Evolutionary conservation across 257 asterid species (phyloP).

Genomic region (Knoxia roxburghii): DNA sequence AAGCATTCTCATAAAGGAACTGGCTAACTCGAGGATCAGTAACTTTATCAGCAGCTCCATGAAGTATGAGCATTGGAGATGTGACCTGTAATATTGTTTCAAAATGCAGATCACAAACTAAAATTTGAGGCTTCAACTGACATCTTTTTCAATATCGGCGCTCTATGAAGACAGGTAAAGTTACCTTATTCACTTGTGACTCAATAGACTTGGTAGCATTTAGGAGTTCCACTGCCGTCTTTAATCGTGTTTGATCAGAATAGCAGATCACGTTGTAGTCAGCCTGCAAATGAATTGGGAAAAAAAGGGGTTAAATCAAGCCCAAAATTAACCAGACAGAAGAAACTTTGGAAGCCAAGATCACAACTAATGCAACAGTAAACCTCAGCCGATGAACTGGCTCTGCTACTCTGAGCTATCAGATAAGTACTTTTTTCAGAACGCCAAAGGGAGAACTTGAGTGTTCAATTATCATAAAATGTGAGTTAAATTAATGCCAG

Average conservation of each 20-base stretch:
- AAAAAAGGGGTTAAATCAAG: neutral
- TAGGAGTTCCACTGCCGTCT: conserved; percentile 86
- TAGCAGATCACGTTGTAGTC: conserved; percentile 84
- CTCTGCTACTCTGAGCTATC: neutral
- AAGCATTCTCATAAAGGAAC: conserved; percentile 58
- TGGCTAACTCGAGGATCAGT: conserved; percentile 86
- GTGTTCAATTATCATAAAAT: neutral
- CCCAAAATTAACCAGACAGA: neutral
- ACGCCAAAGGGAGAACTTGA: neutral
- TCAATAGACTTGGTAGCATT: conserved; percentile 79
- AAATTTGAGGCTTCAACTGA: neutral
- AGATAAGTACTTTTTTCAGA: neutral
- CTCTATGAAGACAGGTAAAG: neutral
- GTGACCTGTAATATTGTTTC: conserved; percentile 38
- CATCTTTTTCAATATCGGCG: neutral
- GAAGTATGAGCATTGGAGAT: conserved; percentile 82
- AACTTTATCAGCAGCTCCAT: conserved; percentile 91
- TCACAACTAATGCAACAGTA: neutral
- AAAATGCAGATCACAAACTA: neutral
- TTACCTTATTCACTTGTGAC: conserved; percentile 69
- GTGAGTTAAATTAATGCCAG: neutral
- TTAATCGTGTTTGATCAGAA: conserved; percentile 73
- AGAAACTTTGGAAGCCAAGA: neutral
- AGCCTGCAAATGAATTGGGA: conserved; percentile 42
- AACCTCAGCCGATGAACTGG: neutral